Base-by-base conservation (phyloP, 345 rosid species). In the Lagerstroemia speciosa region DNA sequence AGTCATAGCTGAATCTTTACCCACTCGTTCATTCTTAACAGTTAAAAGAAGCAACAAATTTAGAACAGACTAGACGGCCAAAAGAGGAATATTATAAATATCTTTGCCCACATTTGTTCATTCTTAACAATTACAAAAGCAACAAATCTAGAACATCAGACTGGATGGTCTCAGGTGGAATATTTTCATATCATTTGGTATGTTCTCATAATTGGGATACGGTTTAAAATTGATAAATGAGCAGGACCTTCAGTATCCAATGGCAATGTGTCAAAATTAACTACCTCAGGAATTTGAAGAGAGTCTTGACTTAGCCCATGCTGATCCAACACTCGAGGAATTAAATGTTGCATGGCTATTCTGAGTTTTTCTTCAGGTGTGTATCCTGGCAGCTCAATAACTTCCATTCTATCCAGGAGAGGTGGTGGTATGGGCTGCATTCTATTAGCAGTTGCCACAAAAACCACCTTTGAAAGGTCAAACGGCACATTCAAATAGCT, bases 401-500 rank as follows among this genome's bases (percentile, higher is more conserved):
- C 90, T 81, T 94, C 99, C 99, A 94, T 89, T 82, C 99, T 87
- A 77, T 94, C 99, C 67, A 88, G 76, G 58, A 94, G 96, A 29
- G 99, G 84, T 29, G 99, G 96, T 73, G 99, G 99, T 75, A 94
- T 89, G 72, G 96, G 99, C 81, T 91, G 97, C 67, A 78, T 83
- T 81, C 86, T 85, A 81, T 94, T 94, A 67, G 99, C 99, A 62
- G 99, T 94, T 78, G 98, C 93, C 76, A 94, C 91, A 76, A 94
- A 94, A 71, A 89, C 81, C 71, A 91, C 99, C 85, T 86, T 89
- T 31, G 99, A 94, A 65, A 94, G 95, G 84, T 94, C 99, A 75
- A 83, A 94, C 22, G 99, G 99, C 73, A 94, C 97, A 80, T 91
- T 94, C 78, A 94, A 83, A 77, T 94, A 94, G 88, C 99, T 94